Evolutionary conservation across 2,329 filamentous ascomycete species (phyloP), one percentile per base, ranked within the genome.

Genomic region (Dactylellina drechsleri): DNA sequence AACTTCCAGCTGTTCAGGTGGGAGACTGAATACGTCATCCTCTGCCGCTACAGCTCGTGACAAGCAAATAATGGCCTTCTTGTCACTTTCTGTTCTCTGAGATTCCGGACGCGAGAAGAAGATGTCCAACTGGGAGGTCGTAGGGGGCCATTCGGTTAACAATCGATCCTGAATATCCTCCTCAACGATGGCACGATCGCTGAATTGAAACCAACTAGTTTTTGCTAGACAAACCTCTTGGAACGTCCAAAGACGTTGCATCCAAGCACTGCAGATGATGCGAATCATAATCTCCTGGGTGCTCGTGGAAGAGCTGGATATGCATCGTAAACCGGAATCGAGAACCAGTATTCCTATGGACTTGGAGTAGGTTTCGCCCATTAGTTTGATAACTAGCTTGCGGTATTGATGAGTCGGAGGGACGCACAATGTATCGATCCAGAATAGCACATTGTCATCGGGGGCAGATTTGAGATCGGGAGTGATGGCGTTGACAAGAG

Each of bases 241-340:
- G 23, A 50, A 50, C 10, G 47, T 50, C 47, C 47, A 50, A 50
- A 50, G 47, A 5, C 47, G 47, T 20, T 50, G 47, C 47, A 50
- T 50, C 47, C 47, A 50, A 50, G n/a, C 47, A 20, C 47, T 50
- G 10, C 47, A 50, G 16, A 50, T 50, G 23, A 50, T 50, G 10
- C 47, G 47, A 10, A 50, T 16, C 47, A 50, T 20, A 12, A 16
- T 20, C 16, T 50, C 47, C 23, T 20, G 47, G 10, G 47, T 50
- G 23, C 16, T 23, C 23, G 47, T 50, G 10, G n/a, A 18, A 23
- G 47, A 16, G 4, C 16, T 23, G 23, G 47, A 50, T 16, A 50
- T 50, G 23, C 47, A 50, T 1, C 47, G 47, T 4, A 50, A 20
- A 20, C 47, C 47, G 4, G 47, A 50, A n/a, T 50, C 47, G 16